Evolutionary conservation across 305 asterid genomes (phyloP), one percentile per base, ranked within the genome.

Genomic region (Fraxinus latifolia): DNA sequence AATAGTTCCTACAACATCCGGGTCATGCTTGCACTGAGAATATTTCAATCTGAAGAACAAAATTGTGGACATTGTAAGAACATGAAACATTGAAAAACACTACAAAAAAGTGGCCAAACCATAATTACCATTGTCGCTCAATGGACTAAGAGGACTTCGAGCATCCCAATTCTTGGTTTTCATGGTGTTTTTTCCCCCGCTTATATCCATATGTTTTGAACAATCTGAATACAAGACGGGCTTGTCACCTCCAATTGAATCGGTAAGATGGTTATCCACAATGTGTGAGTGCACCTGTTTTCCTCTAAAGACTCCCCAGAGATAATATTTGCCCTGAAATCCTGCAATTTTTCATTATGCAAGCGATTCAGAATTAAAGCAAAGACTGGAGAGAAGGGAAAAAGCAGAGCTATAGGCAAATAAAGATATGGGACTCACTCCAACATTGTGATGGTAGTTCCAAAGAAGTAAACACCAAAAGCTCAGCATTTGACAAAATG

Each of bases 251-350:
- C 53, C 5, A 34, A 12, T 75, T 47, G 72, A 23, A 34, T 23
- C 14, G 0, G 15, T 15, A 60, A 19, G 84, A 8, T 3, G 73
- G 15, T 72, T 47, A 42, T 77, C 7, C 29, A 75, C 15, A 44
- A 65, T 39, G 34, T 6, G 82, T 39, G 80, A 60, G 58, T 75
- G 0, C 23, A 50, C 21, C 80, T 83, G 90, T 83, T 86, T 90
- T 75, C 77, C 88, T 81, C 90, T 84, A 76, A 94, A 94, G 76
- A 92, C 93, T 0, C 98, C 98, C 97, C 97, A 94, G 21, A 94
- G 88, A 83, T 88, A 92, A 80, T 86, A 85, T 79, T 91, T 88
- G 17, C 87, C 81, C 75, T 77, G 89, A 80, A 91, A 92, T 86
- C 90, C 97, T 92, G 96, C 87, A 87, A 79, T 83, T 79, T 5